phyloP scores from a whole-genome alignment of 371 early-diverging fungal species.

The Mortierella sp. region DNA sequence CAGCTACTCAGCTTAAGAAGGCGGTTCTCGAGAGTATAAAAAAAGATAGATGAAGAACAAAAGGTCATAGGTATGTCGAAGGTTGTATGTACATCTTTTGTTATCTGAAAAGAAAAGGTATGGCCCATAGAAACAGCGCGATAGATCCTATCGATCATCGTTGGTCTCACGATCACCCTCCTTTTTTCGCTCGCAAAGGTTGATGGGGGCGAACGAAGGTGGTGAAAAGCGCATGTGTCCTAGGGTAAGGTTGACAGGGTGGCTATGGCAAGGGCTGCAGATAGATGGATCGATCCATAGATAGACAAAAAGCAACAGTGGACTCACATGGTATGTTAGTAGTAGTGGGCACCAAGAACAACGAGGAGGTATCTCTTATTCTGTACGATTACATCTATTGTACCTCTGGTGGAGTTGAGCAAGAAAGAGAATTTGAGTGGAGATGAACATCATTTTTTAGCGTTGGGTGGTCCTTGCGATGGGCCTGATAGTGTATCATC shows the following conservation, averaged over 20 bases:
- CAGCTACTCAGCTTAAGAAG: neutral
- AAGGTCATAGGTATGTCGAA: neutral
- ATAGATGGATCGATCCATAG: neutral
- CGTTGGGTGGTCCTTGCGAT: neutral
- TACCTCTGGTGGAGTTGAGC: neutral
- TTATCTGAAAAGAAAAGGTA: neutral
- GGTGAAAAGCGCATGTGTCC: neutral
- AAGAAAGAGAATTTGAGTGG: neutral
- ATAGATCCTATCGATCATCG: constrained; percentile 1
- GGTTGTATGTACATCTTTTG: neutral
- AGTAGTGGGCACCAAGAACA: neutral
- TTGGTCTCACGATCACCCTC: neutral
- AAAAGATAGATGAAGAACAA: neutral
- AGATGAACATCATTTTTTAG: neutral
- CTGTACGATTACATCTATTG: neutral
- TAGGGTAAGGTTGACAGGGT: neutral
- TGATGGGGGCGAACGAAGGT: neutral
- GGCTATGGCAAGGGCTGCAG: neutral
- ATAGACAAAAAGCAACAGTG: neutral
- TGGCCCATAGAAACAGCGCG: neutral
- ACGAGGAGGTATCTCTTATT: neutral
- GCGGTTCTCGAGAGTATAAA: neutral
- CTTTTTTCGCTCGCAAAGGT: neutral
- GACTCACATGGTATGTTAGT: neutral
- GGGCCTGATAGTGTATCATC: neutral